Base-by-base conservation (phyloP, 2,329 filamentous ascomycete species). In the Alternaria rosae region DNA sequence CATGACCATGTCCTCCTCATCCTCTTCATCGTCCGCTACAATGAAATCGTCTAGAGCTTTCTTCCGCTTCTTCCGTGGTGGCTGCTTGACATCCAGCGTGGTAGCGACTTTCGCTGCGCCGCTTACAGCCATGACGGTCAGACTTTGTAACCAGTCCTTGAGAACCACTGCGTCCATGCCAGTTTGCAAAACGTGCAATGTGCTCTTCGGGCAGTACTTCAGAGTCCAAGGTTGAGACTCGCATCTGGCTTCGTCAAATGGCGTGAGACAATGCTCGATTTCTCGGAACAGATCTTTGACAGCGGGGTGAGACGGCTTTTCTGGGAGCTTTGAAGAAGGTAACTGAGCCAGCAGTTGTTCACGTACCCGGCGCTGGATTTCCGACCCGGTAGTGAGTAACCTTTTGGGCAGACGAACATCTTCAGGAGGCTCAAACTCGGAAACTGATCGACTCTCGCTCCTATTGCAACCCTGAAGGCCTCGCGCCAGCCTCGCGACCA, bases 161-260 rank as follows among this genome's bases (percentile, higher is more conserved):
- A 99, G 80, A 9, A 94, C 81, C 2, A 83, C 73, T 1, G 88
- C 88, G 76, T 97, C 92, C 45, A 83, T 86, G 3, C 91, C 90
- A 15, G 83, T 77, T 72, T 97, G 94, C 11, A 99, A 82, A 1
- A 98, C 89, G 60, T 94, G 88, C 5, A 82, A 82, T 3, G 92
- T 89, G 35, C 80, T 83, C 25, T 78, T 80, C 0, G 95, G 95
- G 0, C 91, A 88, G 79, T 98, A 97, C 73, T 98, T 97, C 42
- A 94, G 90, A 2, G 85, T 78, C 95, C 95, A 99, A 9, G 88
- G 80, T 26, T 85, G 80, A 2, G 83, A 84, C 73, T 98, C 94
- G 69, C 91, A 97, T 52, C 85, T 86, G 9, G 89, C 91, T 64
- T 82, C 86, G 76, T 99, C 95, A 72, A 94, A 97, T 0, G 94